These are phyloP conservation scores for Chytriomyces sp. DNA, from an alignment of 192 early-diverging fungal species.

Conservation along the genomic window DNA sequence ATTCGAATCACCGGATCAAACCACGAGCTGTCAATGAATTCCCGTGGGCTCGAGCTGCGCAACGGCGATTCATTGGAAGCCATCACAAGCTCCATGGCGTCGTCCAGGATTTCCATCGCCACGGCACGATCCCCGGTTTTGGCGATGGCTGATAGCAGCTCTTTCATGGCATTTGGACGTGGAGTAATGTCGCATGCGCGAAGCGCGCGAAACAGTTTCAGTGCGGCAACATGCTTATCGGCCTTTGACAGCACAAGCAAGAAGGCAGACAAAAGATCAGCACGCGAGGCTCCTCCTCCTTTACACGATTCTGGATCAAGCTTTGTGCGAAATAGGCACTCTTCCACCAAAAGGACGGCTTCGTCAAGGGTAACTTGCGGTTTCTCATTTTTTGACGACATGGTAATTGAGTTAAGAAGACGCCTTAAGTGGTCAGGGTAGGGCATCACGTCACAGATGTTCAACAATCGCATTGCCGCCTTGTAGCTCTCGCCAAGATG, in stretches of 20 bases:
- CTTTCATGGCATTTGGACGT: neutral
- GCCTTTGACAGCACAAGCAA: neutral
- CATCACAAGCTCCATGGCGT: slow-evolving; percentile 6
- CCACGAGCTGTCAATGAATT: slow-evolving; percentile 3
- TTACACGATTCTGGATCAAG: neutral
- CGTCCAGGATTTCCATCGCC: slow-evolving; percentile 14
- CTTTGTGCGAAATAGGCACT: neutral
- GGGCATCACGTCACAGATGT: neutral
- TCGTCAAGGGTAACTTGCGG: neutral
- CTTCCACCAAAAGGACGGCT: neutral
- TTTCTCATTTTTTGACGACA: neutral
- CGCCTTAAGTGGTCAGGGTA: neutral
- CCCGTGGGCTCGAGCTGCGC: too few species aligned
- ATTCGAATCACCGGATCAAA: slow-evolving; percentile 15
- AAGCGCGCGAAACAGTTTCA: neutral
- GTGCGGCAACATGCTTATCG: neutral
- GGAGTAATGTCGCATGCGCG: neutral
- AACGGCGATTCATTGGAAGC: neutral
- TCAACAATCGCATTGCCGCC: neutral
- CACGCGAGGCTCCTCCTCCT: neutral
- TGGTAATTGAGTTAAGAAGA: neutral
- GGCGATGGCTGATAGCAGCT: neutral
- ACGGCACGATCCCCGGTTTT: neutral
- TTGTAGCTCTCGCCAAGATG: neutral
- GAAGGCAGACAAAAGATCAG: neutral